phyloP scores from a whole-genome alignment of 768 basidiomycete species.

The Suillus variegatus region DNA sequence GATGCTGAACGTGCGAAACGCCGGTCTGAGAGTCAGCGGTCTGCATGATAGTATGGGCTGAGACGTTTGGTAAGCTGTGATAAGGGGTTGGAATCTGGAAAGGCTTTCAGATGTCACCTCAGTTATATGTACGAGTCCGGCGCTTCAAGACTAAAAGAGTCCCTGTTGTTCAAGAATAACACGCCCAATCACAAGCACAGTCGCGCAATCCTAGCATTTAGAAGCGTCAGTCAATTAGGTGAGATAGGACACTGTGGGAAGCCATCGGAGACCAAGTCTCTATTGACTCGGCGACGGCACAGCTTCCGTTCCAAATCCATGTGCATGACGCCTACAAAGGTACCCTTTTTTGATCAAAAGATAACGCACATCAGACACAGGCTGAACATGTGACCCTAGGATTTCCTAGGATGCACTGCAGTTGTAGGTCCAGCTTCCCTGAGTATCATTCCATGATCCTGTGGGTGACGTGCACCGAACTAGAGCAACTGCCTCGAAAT shows the following conservation, averaged over 20 bases:
- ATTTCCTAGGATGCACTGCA: background rate
- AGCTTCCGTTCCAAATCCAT: background rate
- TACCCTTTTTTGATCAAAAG: background rate
- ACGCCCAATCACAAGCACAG: background rate
- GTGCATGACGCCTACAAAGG: background rate
- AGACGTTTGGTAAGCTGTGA: background rate
- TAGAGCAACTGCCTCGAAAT: background rate
- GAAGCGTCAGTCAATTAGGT: background rate
- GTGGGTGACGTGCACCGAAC: background rate
- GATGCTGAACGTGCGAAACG: background rate
- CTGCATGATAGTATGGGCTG: background rate
- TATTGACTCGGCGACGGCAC: background rate
- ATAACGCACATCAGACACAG: background rate
- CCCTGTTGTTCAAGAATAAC: background rate
- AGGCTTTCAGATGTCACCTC: background rate
- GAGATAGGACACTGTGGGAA: background rate
- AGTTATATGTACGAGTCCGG: background rate
- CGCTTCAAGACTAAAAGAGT: background rate
- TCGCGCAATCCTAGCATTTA: slow-evolving; percentile 2
- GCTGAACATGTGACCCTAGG: background rate
- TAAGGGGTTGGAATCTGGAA: background rate
- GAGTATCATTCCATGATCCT: background rate
- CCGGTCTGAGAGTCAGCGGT: background rate
- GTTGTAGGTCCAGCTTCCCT: background rate
- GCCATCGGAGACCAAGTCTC: background rate